Evolutionary conservation across 1,284 basidiomycete species (phyloP).

Genomic region (Clitocybe nebularis): DNA sequence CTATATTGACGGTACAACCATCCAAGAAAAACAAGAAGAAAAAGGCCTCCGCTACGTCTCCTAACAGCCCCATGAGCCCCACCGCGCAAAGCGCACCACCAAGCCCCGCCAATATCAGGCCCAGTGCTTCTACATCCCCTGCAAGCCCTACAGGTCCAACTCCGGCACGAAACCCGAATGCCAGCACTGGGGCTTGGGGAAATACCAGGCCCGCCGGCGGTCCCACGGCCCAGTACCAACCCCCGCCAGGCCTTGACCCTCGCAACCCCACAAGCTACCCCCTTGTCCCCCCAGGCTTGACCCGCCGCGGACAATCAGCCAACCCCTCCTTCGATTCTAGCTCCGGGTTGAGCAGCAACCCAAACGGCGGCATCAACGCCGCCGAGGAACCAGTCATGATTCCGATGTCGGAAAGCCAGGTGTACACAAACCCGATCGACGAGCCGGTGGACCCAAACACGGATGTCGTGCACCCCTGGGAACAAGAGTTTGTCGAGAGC

Average conservation of each 20-base stretch:
- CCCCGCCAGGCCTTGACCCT: background rate
- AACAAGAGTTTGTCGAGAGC: slow-evolving; percentile 12
- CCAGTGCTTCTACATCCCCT: too few relatives aligned
- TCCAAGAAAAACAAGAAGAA: too few relatives aligned
- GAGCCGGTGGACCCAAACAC: slow-evolving; percentile 7
- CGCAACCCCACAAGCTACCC: background rate
- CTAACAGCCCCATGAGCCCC: background rate
- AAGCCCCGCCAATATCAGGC: too few relatives aligned
- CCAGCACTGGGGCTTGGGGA: background rate
- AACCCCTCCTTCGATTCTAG: slow-evolving; percentile 14
- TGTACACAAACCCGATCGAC: slow-evolving; percentile 14
- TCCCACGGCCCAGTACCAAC: background rate
- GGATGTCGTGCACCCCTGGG: slow-evolving; percentile 23
- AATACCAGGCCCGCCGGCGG: background rate
- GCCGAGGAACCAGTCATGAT: slow-evolving; percentile 14
- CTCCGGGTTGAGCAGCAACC: slow-evolving; percentile 9
- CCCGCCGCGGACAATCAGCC: slow-evolving; percentile 8
- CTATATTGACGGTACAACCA: slow-evolving; percentile 6
- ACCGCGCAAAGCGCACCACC: too few relatives aligned
- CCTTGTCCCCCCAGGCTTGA: slow-evolving; percentile 14
- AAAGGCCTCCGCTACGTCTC: background rate
- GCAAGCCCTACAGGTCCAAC: too few relatives aligned
- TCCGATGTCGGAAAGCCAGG: slow-evolving; percentile 19
- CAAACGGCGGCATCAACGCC: slow-evolving; percentile 7
- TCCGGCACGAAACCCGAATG: too few relatives aligned